Percentiles rank a stretch among this genome's conserved stretches.
These are phyloP conservation scores for Physaria fendleri DNA, from an alignment of 345 rosid species.

Conservation along the genomic window DNA sequence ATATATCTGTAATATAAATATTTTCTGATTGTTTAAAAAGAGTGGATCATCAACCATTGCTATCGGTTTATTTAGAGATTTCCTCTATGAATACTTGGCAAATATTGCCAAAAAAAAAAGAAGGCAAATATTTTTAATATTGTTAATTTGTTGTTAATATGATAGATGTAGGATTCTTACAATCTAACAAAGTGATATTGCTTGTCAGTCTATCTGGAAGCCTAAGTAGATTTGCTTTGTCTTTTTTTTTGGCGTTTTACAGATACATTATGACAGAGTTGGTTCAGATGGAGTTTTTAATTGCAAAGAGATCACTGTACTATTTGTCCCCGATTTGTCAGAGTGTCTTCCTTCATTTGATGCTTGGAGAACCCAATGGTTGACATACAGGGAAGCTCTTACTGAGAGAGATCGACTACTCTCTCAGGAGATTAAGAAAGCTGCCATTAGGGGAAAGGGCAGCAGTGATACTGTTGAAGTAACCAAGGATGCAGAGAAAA, in stretches of 20 bases:
- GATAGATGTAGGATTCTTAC: background rate
- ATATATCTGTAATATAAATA: too few relatives aligned
- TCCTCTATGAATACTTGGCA: background rate
- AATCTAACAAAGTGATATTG: slow-evolving; percentile 3
- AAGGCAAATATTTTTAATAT: too few relatives aligned
- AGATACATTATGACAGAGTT: slow-evolving; percentile 94
- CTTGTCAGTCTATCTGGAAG: background rate
- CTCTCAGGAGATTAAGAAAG: slow-evolving; percentile 52
- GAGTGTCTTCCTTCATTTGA: slow-evolving; percentile 85
- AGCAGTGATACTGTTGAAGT: slow-evolving; percentile 33
- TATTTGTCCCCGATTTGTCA: slow-evolving; percentile 88
- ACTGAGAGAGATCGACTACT: slow-evolving; percentile 55
- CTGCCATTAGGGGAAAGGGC: slow-evolving; percentile 29
- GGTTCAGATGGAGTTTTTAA: slow-evolving; percentile 76
- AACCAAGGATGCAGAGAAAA: slow-evolving; percentile 36
- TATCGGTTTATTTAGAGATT: background rate
- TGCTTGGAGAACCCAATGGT: slow-evolving; percentile 71
- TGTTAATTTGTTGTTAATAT: background rate
- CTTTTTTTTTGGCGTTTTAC: slow-evolving; percentile 22
- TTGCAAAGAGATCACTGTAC: slow-evolving; percentile 82
- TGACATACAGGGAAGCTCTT: slow-evolving; percentile 67
- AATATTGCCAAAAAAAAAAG: too few relatives aligned
- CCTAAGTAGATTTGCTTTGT: background rate
- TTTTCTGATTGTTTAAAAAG: background rate
- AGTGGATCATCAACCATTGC: background rate